Conservation (phyloP, 192 early-diverging fungal genomes). For the Helicostylum pulchrum region DNA sequence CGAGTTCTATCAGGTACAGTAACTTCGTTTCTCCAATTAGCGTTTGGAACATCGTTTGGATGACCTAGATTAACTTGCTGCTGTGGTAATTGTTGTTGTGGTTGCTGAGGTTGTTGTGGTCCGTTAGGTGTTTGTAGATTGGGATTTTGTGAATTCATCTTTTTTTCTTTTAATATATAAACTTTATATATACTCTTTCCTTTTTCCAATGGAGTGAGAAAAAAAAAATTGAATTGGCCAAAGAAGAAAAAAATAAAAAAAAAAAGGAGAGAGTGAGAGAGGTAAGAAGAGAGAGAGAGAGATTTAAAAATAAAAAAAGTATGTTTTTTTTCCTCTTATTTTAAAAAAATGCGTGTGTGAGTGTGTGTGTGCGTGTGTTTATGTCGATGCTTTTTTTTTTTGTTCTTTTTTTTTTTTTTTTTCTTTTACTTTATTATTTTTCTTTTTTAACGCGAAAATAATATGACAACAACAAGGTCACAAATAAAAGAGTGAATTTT, state of each 20-base stretch:
- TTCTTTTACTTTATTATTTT: background rate
- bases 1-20: slow-evolving; percentile 21
- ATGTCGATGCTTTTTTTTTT: background rate
- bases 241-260: background rate
- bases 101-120: background rate
- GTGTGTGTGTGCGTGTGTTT: no score
- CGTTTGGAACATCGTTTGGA: slow-evolving; percentile 8
- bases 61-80: slow-evolving; percentile 7
- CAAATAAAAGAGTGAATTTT: background rate
- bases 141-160: background rate
- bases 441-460: slow-evolving; percentile 8
- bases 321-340: slow-evolving; percentile 3
- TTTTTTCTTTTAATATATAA: background rate
- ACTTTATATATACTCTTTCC: background rate
- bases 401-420: background rate
- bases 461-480: slow-evolving; percentile 2
- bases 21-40: slow-evolving; percentile 25
- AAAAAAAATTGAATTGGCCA: background rate
- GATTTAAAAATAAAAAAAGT: background rate
- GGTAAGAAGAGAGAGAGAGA: background rate
- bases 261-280: background rate
- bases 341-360: no score
- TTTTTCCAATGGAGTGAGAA: background rate
- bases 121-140: slow-evolving; percentile 2
- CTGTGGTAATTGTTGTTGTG: no score